Evolutionary conservation across 2,329 filamentous ascomycete genomes (phyloP), one percentile per base, ranked within the genome.

Genomic region (Clarireedia homoeocarpa): DNA sequence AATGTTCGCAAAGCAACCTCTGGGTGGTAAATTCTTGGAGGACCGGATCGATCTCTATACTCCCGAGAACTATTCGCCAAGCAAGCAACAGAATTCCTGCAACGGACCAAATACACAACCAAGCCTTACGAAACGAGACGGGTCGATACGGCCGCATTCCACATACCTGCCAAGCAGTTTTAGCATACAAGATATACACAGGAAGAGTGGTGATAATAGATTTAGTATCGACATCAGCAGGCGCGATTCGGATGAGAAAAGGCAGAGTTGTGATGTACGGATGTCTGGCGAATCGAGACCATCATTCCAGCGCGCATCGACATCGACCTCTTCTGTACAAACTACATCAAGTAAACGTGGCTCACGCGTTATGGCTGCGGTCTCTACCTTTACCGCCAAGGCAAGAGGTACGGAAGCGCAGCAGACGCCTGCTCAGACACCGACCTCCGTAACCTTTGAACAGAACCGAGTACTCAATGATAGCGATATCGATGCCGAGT

Each of bases 331-430:
- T 51, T 64, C 64, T 17, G 68, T 66, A 30, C 59, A 63, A 15
- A 67, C 68, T 3, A 66, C 51, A 12, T 68, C 65, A 44, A 70
- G 70, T 5, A 79, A 77, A 70, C 74, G 74, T 67, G 74, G 76
- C 54, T 76, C 74, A 58, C 76, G 81, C 48, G 82, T 85, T 23
- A 79, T 84, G 73, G 82, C 82, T 60, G 82, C 81, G 14, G 82
- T 86, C n/a, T 81, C 82, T 39, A 78, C 74, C 4, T 79, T 85
- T 61, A 82, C 82, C 64, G 74, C 78, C 38, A 83, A 79, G 65
- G 63, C 70, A 10, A 75, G 73, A 59, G 51, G 51, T n/a, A 34
- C 24, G 15, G 51, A 45, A 39, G 51, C 10, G 12, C 30, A 34
- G 30, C 30, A 34, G 30, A 34, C 30, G 30, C 44, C 51, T 6